Percentiles rank a stretch among this genome's conserved stretches.
phyloP scores from a whole-genome alignment of 208 protist species.

The Strigomonas oncopelti region DNA sequence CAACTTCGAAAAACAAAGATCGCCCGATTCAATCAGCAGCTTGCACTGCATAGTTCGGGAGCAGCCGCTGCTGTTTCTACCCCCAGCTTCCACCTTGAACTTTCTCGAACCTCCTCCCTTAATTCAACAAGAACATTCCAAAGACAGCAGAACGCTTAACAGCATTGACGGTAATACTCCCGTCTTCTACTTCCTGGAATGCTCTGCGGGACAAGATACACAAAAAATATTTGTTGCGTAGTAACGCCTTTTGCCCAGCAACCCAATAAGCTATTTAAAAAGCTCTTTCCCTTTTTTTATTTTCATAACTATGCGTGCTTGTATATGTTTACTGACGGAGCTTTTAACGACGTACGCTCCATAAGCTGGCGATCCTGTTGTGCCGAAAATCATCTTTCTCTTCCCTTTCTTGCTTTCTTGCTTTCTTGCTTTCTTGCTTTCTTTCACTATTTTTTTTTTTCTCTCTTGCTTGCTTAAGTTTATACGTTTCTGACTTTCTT shows the following conservation, averaged over 20 bases:
- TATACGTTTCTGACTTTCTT: slow-evolving; percentile 11
- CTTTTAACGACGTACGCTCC: not conserved
- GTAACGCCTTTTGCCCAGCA: not conserved
- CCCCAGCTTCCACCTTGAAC: too few species aligned
- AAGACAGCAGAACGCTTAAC: too few species aligned
- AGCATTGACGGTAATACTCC: too few species aligned
- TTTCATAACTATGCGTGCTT: not conserved
- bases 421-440: not conserved
- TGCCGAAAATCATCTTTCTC: not conserved
- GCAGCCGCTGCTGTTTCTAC: too few species aligned
- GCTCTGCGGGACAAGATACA: too few species aligned
- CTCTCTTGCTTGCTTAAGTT: not conserved
- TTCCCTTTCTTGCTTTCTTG: not conserved
- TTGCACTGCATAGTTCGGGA: too few species aligned
- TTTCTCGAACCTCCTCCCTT: too few species aligned
- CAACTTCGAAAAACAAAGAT: too few species aligned
- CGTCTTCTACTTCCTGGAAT: too few species aligned
- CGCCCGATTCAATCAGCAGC: too few species aligned
- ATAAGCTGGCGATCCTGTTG: not conserved
- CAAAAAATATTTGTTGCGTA: slow-evolving; percentile 3
- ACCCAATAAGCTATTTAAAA: not conserved
- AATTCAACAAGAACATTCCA: too few species aligned
- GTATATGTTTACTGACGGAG: not conserved
- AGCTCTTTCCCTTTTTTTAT: not conserved
- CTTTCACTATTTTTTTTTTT: slow-evolving; percentile 1